A percentile compares a stretch with the other conserved stretches of the same genome.
Conservation (phyloP, 2,329 filamentous ascomycete genomes). For the Beauveria brongniartii region DNA sequence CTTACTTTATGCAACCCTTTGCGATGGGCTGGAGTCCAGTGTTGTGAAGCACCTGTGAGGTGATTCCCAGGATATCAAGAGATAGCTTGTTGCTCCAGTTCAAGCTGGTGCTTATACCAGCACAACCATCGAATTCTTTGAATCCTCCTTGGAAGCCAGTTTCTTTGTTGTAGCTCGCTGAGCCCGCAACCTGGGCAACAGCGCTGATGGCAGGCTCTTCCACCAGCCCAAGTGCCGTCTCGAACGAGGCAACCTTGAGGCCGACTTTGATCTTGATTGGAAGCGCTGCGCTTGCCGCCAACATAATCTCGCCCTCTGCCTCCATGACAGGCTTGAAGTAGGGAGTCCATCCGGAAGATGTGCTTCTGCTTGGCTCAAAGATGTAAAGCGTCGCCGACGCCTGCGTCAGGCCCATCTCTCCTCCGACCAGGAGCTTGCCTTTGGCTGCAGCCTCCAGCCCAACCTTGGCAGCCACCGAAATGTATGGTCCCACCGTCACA, state of each 20-base stretch:
- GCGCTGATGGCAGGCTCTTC: conserved; percentile 23
- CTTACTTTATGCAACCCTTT: conserved; percentile 19
- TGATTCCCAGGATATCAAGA: conserved; percentile 14
- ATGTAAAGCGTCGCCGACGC: conserved; percentile 19
- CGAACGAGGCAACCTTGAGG: conserved; percentile 16
- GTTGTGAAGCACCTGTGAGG: conserved; percentile 16
- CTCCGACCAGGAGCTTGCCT: conserved; percentile 22
- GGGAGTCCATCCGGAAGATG: conserved; percentile 18
- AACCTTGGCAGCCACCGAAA: conserved; percentile 18
- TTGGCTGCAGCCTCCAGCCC: conserved; percentile 17
- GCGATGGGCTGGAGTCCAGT: conserved; percentile 16
- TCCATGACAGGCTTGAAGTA: conserved; percentile 23
- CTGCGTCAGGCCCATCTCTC: conserved; percentile 22
- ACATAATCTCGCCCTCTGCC: conserved; percentile 19
- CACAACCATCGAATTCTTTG: conserved; percentile 17
- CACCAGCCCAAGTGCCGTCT: conserved; percentile 17
- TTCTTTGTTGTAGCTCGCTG: conserved; percentile 9
- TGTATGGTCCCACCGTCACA: conserved; percentile 19
- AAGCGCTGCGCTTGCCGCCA: conserved; percentile 21
- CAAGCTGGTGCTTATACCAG: conserved; percentile 20
- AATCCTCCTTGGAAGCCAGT: conserved; percentile 16
- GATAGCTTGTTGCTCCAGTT: conserved; percentile 22
- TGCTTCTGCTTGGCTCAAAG: conserved; percentile 15
- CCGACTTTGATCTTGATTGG: conserved; percentile 21
- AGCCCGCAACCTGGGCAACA: conserved; percentile 15